Percentiles rank a stretch among this genome's conserved stretches.
Evolutionary conservation across 345 rosid species (phyloP).

Genomic region (Schrenkiella parvula): DNA sequence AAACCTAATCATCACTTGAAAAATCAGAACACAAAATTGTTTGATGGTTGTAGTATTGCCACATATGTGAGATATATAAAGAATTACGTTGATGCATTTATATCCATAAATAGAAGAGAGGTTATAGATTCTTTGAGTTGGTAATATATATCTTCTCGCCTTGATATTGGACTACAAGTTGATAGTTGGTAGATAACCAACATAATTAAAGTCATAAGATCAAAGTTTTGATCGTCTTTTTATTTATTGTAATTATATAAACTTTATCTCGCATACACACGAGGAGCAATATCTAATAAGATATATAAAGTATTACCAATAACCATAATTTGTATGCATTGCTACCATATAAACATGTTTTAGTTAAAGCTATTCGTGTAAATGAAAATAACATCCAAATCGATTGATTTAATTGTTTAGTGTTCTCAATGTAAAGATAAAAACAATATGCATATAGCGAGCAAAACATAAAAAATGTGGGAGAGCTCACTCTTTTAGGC

Average conservation of each 20-base stretch:
- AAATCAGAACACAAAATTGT: background rate
- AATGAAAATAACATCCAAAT: background rate
- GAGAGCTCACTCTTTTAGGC: too few species aligned
- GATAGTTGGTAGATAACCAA: slow-evolving; percentile 9
- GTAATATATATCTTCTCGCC: background rate
- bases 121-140: background rate
- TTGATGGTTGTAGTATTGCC: background rate
- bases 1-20: background rate
- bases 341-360: background rate
- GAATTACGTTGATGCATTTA: background rate
- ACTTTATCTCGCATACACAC: background rate
- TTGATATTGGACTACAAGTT: background rate
- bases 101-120: slow-evolving; percentile 1
- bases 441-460: too few species aligned
- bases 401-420: background rate
- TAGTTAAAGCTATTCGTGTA: background rate
- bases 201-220: slow-evolving; percentile 6
- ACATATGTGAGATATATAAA: background rate
- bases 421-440: background rate
- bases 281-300: background rate
- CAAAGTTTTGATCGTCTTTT: background rate
- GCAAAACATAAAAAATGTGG: too few species aligned
- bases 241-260: too few species aligned
- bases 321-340: background rate
- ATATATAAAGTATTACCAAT: background rate